These are phyloP conservation scores for Pogostemon cablin DNA, from an alignment of 257 asterid genomes.

Conservation along the genomic window DNA sequence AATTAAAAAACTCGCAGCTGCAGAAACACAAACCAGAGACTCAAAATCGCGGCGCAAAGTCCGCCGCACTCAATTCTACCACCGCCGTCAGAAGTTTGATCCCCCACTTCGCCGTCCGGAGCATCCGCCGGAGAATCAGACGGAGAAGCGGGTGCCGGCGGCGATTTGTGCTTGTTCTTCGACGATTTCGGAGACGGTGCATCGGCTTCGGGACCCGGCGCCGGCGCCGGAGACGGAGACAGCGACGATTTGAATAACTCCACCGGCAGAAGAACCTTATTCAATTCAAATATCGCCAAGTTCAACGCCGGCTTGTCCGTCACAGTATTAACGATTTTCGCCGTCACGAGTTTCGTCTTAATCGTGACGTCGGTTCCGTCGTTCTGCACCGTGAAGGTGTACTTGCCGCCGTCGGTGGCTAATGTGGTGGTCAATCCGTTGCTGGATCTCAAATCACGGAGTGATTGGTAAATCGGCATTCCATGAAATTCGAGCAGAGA, in stretches of 20 bases:
- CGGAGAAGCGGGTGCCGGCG: constrained; percentile 36
- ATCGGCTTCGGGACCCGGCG: constrained; percentile 32
- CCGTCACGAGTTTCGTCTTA: constrained; percentile 52
- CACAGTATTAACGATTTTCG: constrained; percentile 51
- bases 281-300: constrained; percentile 48
- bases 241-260: constrained; percentile 56
- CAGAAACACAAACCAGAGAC: constrained; percentile 30
- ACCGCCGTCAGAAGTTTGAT: constrained; percentile 20
- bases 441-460: constrained; percentile 50
- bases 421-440: constrained; percentile 56
- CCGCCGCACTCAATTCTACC: constrained; percentile 18
- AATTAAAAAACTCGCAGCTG: constrained; percentile 28
- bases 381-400: constrained; percentile 55
- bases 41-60: constrained; percentile 24
- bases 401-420: constrained; percentile 66
- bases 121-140: constrained; percentile 39
- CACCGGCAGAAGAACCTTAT: constrained; percentile 60
- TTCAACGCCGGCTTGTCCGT: constrained; percentile 50
- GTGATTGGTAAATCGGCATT: constrained; percentile 54
- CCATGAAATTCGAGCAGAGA: constrained; percentile 62
- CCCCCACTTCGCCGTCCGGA: constrained; percentile 40
- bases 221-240: constrained; percentile 39
- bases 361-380: constrained; percentile 59
- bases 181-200: constrained; percentile 31
- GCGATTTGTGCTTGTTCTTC: constrained; percentile 31